Conservation (phyloP, 2,329 filamentous ascomycete species). For the Chaetoscypha palmicola region DNA sequence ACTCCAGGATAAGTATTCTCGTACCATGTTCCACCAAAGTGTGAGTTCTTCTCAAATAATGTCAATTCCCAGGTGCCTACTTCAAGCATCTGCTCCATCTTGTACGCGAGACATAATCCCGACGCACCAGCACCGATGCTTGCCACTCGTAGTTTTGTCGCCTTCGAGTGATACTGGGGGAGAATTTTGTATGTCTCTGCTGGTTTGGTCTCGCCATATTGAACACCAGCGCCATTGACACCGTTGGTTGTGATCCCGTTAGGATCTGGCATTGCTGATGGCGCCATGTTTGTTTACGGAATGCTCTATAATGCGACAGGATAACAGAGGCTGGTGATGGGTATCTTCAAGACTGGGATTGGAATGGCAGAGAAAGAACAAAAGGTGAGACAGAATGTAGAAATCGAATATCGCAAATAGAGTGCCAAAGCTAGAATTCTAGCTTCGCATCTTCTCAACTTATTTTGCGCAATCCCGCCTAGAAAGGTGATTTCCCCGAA, state of each 20-base stretch:
- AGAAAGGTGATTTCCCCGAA: neutral
- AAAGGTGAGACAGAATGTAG: neutral
- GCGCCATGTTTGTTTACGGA: slow-evolving; percentile 4
- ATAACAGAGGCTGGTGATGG: neutral
- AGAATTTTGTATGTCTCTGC: slow-evolving; percentile 12
- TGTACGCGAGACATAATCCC: slow-evolving; percentile 19
- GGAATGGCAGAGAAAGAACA: no score
- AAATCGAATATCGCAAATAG: neutral
- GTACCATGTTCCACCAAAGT: slow-evolving; percentile 48
- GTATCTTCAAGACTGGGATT: neutral
- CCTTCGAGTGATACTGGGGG: slow-evolving; percentile 18
- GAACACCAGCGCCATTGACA: slow-evolving; percentile 5
- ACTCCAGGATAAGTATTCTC: slow-evolving; percentile 52
- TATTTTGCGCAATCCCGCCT: neutral
- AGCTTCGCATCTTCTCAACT: neutral
- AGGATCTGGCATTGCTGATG: slow-evolving; percentile 9
- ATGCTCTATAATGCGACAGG: neutral
- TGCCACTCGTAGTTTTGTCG: slow-evolving; percentile 18
- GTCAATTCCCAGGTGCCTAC: slow-evolving; percentile 32
- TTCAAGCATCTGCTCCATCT: slow-evolving; percentile 15
- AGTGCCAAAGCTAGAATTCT: neutral
- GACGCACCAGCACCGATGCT: slow-evolving; percentile 17
- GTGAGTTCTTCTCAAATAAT: slow-evolving; percentile 41
- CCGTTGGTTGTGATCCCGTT: slow-evolving; percentile 5
- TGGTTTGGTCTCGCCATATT: neutral